Conservation (phyloP, 1,284 basidiomycete genomes). For the Thecaphora thlaspeos region DNA sequence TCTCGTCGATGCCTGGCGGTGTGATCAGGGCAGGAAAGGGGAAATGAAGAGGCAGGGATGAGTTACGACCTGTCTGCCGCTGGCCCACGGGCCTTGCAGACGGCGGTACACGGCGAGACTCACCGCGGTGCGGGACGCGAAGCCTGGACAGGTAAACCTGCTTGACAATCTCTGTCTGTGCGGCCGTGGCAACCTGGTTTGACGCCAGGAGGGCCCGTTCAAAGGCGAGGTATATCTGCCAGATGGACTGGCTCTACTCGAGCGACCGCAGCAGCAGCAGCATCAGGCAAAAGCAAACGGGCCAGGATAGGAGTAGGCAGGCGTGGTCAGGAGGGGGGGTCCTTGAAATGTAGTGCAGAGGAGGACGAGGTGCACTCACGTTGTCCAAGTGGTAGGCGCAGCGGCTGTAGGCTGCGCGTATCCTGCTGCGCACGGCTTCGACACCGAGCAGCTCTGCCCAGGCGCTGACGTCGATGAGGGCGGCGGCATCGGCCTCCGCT, state of each 20-base stretch:
- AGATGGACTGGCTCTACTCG: constrained; percentile 34
- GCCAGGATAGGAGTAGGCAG: too few relatives aligned
- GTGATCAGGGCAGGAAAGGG: too few relatives aligned
- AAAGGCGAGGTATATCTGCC: constrained; percentile 40
- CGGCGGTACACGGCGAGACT: too few relatives aligned
- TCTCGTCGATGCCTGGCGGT: constrained; percentile 21
- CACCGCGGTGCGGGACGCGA: constrained; percentile 29
- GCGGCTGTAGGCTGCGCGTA: constrained; percentile 29
- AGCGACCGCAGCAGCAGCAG: constrained; percentile 13
- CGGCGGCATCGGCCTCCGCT: too few relatives aligned
- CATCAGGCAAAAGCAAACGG: constrained; percentile 6
- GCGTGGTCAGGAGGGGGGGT: too few relatives aligned
- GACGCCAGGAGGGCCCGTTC: constrained; percentile 21
- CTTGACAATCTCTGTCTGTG: constrained; percentile 25
- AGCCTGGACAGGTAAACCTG: constrained; percentile 43
- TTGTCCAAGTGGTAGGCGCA: constrained; percentile 17
- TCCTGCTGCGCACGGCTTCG: constrained; percentile 14
- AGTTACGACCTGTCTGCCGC: too few relatives aligned
- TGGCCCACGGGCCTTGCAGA: too few relatives aligned
- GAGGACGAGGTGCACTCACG: too few relatives aligned
- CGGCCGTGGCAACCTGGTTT: constrained; percentile 4
- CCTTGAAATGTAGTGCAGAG: too few relatives aligned
- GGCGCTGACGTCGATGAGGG: background rate
- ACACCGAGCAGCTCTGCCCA: constrained; percentile 12
- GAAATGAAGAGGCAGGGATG: background rate